Evolutionary conservation across 169 alveolate species (phyloP), one percentile per base, ranked within the genome.

Genomic region (Eimeria brunetti): DNA sequence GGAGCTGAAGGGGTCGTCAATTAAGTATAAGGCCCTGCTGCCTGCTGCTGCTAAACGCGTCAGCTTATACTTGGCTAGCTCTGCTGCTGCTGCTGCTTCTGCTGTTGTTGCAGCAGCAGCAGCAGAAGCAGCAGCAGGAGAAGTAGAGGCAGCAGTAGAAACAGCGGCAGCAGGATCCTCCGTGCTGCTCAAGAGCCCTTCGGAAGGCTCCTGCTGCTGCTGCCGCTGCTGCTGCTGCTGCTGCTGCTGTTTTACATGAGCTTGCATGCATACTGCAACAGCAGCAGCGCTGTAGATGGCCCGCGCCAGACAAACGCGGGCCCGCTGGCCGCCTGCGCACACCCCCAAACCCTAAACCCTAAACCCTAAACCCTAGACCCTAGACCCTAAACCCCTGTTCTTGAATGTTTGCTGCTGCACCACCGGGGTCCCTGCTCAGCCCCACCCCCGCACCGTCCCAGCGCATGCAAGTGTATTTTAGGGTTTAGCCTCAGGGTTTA

Each of bases 1-100:
- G 2, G 97, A 86, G 93, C 96, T 84, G 86, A 97, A 96, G 69
- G 98, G 98, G 71, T 97, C 97, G 94, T 97, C 98, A 30, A 97
- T 91, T 71, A 97, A 90, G 89, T 91, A 95, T 36, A 97, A 88
- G 0, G 89, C 89, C 3, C 89, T 44, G 16, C 27, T 7, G 11
- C 89, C 89, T 9, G 56, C 46, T 9, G 71, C 38, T 7, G 71
- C 89, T 9, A 80, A 44, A 27, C 89, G 89, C 20, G 49, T 27
- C 38, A 80, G 49, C 69, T 80, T 11, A 27, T 44, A 24, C 46
- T 24, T 44, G 11, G 11, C 62, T 18, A 49, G 62, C 71, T 11
- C 24, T 16, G 27, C 36, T 30, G 36, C 88, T 78, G 64, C 8
- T 12, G 46, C 88, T 14, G 58, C 88, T n/a, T 41, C 51, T n/a